Percentiles rank a stretch among this genome's conserved stretches.
These are phyloP conservation scores for Rugonectria rugulosa DNA, from an alignment of 2,329 filamentous ascomycete species.

Conservation along the genomic window DNA sequence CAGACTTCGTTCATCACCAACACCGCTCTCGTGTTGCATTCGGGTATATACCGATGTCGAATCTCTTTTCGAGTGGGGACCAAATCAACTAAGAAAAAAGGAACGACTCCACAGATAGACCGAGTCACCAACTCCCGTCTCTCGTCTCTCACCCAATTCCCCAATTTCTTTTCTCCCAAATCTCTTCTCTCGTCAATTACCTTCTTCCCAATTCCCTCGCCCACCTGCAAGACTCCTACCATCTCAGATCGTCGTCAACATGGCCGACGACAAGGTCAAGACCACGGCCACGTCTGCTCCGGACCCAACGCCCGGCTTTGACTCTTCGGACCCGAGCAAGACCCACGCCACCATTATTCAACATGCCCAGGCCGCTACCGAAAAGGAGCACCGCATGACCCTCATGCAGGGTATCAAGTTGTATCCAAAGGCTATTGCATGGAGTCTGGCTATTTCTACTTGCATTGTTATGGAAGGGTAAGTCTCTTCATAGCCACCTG, in stretches of 20 bases:
- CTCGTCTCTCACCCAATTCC: conserved; percentile 4
- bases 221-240: background rate
- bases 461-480: conserved; percentile 92
- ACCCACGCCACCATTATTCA: conserved; percentile 43
- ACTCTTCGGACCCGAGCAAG: conserved; percentile 33
- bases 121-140: conserved; percentile 10
- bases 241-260: conserved; percentile 1
- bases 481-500: too few relatives aligned
- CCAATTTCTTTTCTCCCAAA: conserved; percentile 8
- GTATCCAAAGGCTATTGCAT: conserved; percentile 86
- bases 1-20: background rate
- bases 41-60: background rate
- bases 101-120: conserved; percentile 18
- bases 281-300: conserved; percentile 24
- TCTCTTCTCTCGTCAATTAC: conserved; percentile 4
- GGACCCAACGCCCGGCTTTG: conserved; percentile 14
- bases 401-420: conserved; percentile 78
- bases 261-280: conserved; percentile 26
- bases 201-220: conserved; percentile 2
- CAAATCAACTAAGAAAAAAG: conserved; percentile 7
- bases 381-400: conserved; percentile 74
- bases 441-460: conserved; percentile 87
- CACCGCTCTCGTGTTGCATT: too few relatives aligned
- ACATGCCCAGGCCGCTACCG: conserved; percentile 54
- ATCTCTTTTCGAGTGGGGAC: conserved; percentile 13